Evolutionary conservation across 148 eudicot genomes (phyloP).

Genomic region (Heliosperma pusillum): DNA sequence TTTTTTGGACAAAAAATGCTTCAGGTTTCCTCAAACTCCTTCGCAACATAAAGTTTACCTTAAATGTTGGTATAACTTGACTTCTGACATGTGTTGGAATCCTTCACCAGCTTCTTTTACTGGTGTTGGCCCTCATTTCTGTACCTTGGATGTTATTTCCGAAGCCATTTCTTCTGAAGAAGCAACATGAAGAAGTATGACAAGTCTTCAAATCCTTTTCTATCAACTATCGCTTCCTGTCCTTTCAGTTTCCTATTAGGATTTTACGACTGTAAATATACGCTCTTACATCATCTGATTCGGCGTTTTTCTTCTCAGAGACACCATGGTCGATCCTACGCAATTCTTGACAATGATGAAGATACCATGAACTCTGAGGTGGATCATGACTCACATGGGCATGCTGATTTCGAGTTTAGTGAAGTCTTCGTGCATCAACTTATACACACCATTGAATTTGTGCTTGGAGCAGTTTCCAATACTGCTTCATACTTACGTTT

Average conservation of each 20-base stretch:
- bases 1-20: slow-evolving; percentile 70
- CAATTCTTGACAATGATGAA: slow-evolving; percentile 43
- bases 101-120: slow-evolving; percentile 49
- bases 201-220: not conserved
- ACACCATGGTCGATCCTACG: slow-evolving; percentile 59
- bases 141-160: slow-evolving; percentile 96
- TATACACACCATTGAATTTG: slow-evolving; percentile 87
- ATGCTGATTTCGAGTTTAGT: slow-evolving; percentile 69
- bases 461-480: slow-evolving; percentile 83
- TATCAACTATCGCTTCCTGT: not conserved
- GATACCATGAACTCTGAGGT: slow-evolving; percentile 50
- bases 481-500: slow-evolving; percentile 87
- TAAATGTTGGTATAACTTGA: slow-evolving; percentile 3
- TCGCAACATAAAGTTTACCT: not conserved
- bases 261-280: not conserved
- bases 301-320: slow-evolving; percentile 39
- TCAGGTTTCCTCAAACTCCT: slow-evolving; percentile 46
- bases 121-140: slow-evolving; percentile 58
- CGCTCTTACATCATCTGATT: slow-evolving; percentile 1
- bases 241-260: not conserved
- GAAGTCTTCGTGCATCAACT: slow-evolving; percentile 82
- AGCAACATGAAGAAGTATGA: slow-evolving; percentile 73
- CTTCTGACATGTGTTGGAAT: slow-evolving; percentile 18
- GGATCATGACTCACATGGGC: slow-evolving; percentile 48
- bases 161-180: slow-evolving; percentile 85